Evolutionary conservation across 192 early-diverging fungal genomes (phyloP).

Genomic region (Coemansia sp.): DNA sequence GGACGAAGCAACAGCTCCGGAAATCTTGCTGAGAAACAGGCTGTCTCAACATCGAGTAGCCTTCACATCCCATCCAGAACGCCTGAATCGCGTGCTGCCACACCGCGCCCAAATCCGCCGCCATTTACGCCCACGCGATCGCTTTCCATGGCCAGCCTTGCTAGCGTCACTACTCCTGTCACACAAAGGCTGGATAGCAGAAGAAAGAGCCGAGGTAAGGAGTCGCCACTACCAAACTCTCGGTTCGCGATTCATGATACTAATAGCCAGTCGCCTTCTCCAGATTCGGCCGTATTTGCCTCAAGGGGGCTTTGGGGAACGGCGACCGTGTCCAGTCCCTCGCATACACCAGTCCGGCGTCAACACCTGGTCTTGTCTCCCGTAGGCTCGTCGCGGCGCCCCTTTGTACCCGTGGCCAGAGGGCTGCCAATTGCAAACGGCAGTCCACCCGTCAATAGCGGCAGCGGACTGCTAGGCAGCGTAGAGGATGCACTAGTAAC

Average conservation of each 20-base stretch:
- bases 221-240: neutral
- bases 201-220: neutral
- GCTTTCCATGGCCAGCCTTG: neutral
- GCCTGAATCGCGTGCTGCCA: constrained; percentile 37
- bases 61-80: constrained; percentile 29
- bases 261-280: neutral
- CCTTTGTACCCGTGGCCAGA: neutral
- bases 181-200: neutral
- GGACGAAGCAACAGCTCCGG: constrained; percentile 1
- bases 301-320: constrained; percentile 2
- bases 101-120: neutral
- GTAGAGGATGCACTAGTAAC: constrained; percentile 50
- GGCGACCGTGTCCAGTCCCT: constrained; percentile 12
- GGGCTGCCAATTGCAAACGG: neutral
- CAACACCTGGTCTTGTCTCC: constrained; percentile 10
- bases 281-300: neutral
- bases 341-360: constrained; percentile 15
- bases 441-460: neutral
- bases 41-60: neutral
- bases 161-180: neutral
- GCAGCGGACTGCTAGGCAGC: constrained; percentile 30
- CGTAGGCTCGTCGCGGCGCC: neutral
- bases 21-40: neutral
- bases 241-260: neutral
- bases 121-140: neutral